Percentiles rank a stretch among this genome's conserved stretches.
phyloP scores from a whole-genome alignment of 805 yeast species.

The Citeromyces matritensis region DNA sequence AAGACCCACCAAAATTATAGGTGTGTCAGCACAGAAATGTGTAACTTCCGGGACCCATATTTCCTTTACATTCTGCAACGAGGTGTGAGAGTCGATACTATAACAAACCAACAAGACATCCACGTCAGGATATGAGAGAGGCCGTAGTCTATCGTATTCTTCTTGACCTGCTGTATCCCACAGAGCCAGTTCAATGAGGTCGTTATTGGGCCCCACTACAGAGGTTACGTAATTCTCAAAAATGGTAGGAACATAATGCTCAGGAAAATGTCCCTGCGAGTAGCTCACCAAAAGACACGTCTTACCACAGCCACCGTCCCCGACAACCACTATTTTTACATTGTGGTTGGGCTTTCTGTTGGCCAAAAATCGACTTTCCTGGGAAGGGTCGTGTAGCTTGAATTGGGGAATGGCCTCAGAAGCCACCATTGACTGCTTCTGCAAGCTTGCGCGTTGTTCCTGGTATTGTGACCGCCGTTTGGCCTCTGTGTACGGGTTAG shows the following conservation, averaged over 20 bases:
- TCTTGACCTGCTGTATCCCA: constrained; percentile 94
- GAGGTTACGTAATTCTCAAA: constrained; percentile 65
- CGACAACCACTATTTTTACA: constrained; percentile 50
- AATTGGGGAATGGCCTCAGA: constrained; percentile 2
- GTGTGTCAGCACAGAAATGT: constrained; percentile 71
- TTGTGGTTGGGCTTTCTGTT: constrained; percentile 5
- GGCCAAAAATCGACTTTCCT: not conserved
- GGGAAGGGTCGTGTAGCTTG: not conserved
- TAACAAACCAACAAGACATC: constrained; percentile 67
- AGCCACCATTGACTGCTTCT: not conserved
- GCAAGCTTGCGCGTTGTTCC: constrained; percentile 1
- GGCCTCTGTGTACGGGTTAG: not conserved
- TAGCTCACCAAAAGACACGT: constrained; percentile 51
- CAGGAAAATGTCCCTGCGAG: constrained; percentile 57
- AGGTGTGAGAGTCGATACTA: constrained; percentile 43
- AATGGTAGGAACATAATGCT: constrained; percentile 65
- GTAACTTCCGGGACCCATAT: constrained; percentile 81
- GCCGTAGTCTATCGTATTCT: constrained; percentile 69
- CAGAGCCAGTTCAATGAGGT: constrained; percentile 50
- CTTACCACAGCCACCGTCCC: constrained; percentile 89
- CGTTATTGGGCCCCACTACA: constrained; percentile 28
- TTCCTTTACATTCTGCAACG: constrained; percentile 61
- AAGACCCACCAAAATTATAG: constrained; percentile 70
- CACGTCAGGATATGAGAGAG: constrained; percentile 67
- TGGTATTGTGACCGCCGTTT: not conserved